Evolutionary conservation across 129 eudicot species (phyloP).

Genomic region (Arctium lappa): DNA sequence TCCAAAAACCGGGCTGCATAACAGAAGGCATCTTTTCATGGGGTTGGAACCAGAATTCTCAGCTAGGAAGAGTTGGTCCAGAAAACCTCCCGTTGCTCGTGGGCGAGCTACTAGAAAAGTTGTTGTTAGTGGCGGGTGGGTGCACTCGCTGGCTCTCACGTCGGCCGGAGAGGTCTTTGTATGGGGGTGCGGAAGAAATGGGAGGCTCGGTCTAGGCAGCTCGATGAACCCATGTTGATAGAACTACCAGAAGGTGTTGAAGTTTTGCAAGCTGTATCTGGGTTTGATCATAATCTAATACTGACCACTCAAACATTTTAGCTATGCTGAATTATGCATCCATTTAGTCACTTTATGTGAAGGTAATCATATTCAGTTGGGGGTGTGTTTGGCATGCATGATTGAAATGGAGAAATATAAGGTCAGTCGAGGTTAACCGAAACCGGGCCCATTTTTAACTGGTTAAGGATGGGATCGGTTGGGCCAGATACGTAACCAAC

Average conservation of each 20-base stretch:
- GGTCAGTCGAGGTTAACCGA: too few relatives aligned
- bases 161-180: constrained; percentile 53
- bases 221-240: constrained; percentile 72
- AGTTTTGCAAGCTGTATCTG: constrained; percentile 85
- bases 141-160: constrained; percentile 71
- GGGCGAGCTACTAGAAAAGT: constrained; percentile 53
- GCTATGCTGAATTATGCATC: background rate
- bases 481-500: too few relatives aligned
- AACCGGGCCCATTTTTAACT: too few relatives aligned
- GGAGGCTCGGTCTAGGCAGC: constrained; percentile 89
- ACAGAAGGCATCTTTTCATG: constrained; percentile 53
- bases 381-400: too few relatives aligned
- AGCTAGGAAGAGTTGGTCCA: constrained; percentile 85
- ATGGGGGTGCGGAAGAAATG: constrained; percentile 96
- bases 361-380: too few relatives aligned
- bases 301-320: constrained; percentile 14
- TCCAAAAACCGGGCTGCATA: constrained; percentile 12
- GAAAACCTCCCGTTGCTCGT: constrained; percentile 50
- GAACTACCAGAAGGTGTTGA: constrained; percentile 50
- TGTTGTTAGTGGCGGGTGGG: constrained; percentile 59
- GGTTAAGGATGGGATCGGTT: too few relatives aligned
- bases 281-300: constrained; percentile 88
- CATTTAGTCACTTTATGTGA: background rate
- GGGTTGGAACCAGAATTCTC: constrained; percentile 88
- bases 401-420: too few relatives aligned